phyloP scores from a whole-genome alignment of 2,329 filamentous ascomycete genomes.

The Mycosphaerella arachidis region DNA sequence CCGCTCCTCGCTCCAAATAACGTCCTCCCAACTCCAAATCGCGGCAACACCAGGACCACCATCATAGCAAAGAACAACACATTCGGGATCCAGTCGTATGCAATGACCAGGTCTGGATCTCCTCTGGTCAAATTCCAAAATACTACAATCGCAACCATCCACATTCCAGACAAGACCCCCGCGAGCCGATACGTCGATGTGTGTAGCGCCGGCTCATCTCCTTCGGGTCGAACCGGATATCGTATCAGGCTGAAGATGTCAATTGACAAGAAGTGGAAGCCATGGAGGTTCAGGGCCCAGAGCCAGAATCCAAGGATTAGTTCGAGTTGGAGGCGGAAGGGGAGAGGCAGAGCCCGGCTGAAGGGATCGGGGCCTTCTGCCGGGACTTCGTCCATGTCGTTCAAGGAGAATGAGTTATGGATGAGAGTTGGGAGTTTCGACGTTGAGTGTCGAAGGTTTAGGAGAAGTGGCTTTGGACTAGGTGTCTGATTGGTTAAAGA shows the following conservation, averaged over 20 bases:
- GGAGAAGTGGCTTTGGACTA: not conserved
- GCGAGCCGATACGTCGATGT: slow-evolving; percentile 82
- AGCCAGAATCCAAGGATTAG: slow-evolving; percentile 87
- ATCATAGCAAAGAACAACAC: slow-evolving; percentile 67
- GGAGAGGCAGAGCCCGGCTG: slow-evolving; percentile 79
- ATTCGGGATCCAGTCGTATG: slow-evolving; percentile 81
- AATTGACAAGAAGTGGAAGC: slow-evolving; percentile 73
- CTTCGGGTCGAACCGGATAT: slow-evolving; percentile 71
- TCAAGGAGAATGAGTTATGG: not conserved
- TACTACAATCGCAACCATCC: slow-evolving; percentile 65
- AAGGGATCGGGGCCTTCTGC: slow-evolving; percentile 67
- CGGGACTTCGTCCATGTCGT: slow-evolving; percentile 13
- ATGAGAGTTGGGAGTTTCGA: not conserved
- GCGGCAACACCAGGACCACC: slow-evolving; percentile 65
- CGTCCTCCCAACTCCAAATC: slow-evolving; percentile 10
- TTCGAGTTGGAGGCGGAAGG: slow-evolving; percentile 83
- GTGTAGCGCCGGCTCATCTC: slow-evolving; percentile 66
- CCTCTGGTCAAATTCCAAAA: slow-evolving; percentile 82
- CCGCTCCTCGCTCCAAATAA: slow-evolving; percentile 37
- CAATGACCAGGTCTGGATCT: slow-evolving; percentile 61
- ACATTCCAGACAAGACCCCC: slow-evolving; percentile 66
- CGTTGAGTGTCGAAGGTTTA: not conserved
- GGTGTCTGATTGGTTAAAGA: not conserved
- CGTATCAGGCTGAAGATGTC: slow-evolving; percentile 62
- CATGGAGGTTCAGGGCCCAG: slow-evolving; percentile 89